Evolutionary conservation across 2,329 filamentous ascomycete genomes (phyloP).

Genomic region (Drechslerella coelobrocha): DNA sequence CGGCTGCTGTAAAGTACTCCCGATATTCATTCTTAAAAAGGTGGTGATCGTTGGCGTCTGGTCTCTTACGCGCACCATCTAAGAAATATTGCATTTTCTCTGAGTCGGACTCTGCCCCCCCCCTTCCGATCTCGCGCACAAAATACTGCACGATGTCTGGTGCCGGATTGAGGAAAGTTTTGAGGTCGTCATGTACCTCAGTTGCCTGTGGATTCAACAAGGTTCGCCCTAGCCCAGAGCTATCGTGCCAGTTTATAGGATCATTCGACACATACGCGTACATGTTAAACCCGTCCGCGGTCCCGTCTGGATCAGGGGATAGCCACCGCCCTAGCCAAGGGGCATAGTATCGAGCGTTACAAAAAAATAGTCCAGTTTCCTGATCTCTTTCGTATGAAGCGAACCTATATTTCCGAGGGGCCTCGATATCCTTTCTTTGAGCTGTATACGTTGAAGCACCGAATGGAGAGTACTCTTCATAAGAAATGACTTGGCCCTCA

Average conservation of each 20-base stretch:
- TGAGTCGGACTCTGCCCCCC: too few relatives aligned
- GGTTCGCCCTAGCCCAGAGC: too few relatives aligned
- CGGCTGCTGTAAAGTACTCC: too few relatives aligned
- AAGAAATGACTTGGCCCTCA: conserved; percentile 54
- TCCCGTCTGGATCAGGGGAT: conserved; percentile 52
- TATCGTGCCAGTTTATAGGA: conserved; percentile 54
- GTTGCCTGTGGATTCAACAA: too few relatives aligned
- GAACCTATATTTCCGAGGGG: conserved; percentile 55
- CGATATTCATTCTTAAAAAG: too few relatives aligned
- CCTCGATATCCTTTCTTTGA: conserved; percentile 13
- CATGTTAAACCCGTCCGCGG: conserved; percentile 8
- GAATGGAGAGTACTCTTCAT: conserved; percentile 57
- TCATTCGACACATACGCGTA: conserved; percentile 15
- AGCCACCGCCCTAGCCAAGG: conserved; percentile 55
- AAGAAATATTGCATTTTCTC: too few relatives aligned
- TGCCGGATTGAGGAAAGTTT: too few relatives aligned
- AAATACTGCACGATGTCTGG: too few relatives aligned
- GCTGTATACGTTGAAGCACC: conserved; percentile 50
- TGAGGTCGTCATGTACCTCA: too few relatives aligned
- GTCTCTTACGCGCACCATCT: too few relatives aligned
- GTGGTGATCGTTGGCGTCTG: too few relatives aligned
- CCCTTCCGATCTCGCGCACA: too few relatives aligned
- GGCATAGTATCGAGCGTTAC: conserved; percentile 54
- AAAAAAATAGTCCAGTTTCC: conserved; percentile 55
- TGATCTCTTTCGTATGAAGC: conserved; percentile 53